Evolutionary conservation across 257 asterid species (phyloP).

Genomic region (Ilex asprella): DNA sequence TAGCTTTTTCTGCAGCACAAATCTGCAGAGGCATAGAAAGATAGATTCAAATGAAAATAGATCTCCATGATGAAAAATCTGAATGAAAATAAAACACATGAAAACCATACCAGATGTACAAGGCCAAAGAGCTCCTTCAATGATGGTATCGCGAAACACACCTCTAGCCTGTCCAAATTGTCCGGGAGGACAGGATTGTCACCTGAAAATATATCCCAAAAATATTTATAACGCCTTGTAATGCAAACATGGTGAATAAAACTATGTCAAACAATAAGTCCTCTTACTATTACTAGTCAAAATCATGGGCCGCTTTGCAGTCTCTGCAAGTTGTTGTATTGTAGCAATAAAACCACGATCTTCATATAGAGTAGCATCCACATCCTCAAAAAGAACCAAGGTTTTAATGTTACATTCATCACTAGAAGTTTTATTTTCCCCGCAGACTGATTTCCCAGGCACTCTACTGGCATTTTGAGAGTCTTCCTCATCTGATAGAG

Average conservation of each 20-base stretch:
- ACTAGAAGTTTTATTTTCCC: constrained; percentile 23
- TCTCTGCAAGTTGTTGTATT: constrained; percentile 79
- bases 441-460: constrained; percentile 22
- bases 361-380: constrained; percentile 71
- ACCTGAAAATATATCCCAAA: constrained; percentile 34
- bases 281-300: constrained; percentile 90
- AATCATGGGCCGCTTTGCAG: constrained; percentile 96
- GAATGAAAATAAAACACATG: constrained; percentile 2
- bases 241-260: constrained; percentile 5
- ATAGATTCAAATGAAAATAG: constrained; percentile 11
- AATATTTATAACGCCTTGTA: constrained; percentile 14
- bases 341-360: constrained; percentile 80
- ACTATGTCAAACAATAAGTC: constrained; percentile 4
- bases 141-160: constrained; percentile 59
- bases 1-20: constrained; percentile 63
- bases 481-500: constrained; percentile 42
- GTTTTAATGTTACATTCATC: constrained; percentile 46
- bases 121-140: constrained; percentile 54
- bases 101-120: constrained; percentile 46
- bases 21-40: constrained; percentile 46
- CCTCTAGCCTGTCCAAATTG: constrained; percentile 64
- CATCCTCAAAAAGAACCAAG: constrained; percentile 92
- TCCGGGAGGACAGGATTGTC: constrained; percentile 70
- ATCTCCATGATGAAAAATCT: constrained; percentile 4
- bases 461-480: constrained; percentile 26